A percentile compares a stretch with the other conserved stretches of the same genome.
Evolutionary conservation across 805 yeast genomes (phyloP).

Genomic region (Saccharomycopsis selenospora): DNA sequence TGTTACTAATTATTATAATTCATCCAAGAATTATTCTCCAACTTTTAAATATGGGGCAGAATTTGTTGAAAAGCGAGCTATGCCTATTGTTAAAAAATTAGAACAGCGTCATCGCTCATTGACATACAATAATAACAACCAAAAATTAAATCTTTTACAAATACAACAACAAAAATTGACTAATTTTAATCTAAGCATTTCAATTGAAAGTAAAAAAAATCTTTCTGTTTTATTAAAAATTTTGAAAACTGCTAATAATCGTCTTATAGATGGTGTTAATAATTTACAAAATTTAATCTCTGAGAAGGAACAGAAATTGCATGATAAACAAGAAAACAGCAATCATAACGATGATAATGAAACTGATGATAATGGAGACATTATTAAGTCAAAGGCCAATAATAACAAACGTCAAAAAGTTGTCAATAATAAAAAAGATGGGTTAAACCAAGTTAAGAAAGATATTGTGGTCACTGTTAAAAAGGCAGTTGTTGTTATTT

Average conservation of each 20-base stretch:
- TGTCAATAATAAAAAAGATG: constrained; percentile 10
- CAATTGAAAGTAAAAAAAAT: constrained; percentile 68
- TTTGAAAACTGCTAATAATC: constrained; percentile 72
- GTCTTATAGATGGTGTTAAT: constrained; percentile 59
- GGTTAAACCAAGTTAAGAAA: constrained; percentile 46
- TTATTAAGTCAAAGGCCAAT: constrained; percentile 16
- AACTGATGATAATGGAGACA: constrained; percentile 27
- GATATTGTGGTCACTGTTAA: constrained; percentile 87
- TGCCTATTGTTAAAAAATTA: constrained; percentile 17
- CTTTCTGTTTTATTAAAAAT: constrained; percentile 74
- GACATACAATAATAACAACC: not conserved
- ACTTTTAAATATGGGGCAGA: constrained; percentile 22
- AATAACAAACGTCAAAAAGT: constrained; percentile 2
- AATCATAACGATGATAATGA: constrained; percentile 19
- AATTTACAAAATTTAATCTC: constrained; percentile 49
- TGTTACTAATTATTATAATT: constrained; percentile 18
- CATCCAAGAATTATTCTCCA: constrained; percentile 21
- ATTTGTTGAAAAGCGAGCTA: constrained; percentile 20
- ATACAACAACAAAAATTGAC: constrained; percentile 18
- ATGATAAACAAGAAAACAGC: constrained; percentile 23
- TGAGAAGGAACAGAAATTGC: constrained; percentile 37
- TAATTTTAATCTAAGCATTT: constrained; percentile 30
- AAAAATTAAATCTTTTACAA: constrained; percentile 6
- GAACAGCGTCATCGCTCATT: constrained; percentile 8
- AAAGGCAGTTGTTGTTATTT: constrained; percentile 77